phyloP scores from a whole-genome alignment of 352 stramenopile species.

The Globisporangium alternatum region DNA sequence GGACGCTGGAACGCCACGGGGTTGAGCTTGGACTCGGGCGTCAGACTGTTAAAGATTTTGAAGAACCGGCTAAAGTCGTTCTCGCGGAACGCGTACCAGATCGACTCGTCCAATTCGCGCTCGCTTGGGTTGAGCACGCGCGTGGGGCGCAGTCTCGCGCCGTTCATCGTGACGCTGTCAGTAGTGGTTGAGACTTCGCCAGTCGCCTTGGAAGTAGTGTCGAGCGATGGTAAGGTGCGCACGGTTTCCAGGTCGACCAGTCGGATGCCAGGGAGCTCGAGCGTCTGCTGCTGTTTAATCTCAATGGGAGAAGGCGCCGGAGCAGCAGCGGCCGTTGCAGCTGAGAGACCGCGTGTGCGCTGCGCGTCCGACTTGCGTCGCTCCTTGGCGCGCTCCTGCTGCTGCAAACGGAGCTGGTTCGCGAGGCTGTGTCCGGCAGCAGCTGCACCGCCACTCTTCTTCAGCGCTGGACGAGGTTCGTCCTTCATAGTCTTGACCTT shows the following conservation, averaged over 20 bases:
- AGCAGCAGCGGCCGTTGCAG: neutral
- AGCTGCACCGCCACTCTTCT: conserved; percentile 23
- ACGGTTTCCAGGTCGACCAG: conserved; percentile 60
- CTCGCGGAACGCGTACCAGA: conserved; percentile 73
- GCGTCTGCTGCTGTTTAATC: conserved; percentile 61
- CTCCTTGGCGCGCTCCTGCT: conserved; percentile 49
- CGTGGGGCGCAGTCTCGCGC: conserved; percentile 45
- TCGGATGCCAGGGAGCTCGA: conserved; percentile 55
- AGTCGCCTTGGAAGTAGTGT: conserved; percentile 6
- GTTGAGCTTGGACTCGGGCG: conserved; percentile 38
- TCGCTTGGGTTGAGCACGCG: conserved; percentile 79
- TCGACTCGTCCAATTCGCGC: conserved; percentile 70
- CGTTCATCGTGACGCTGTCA: conserved; percentile 47
- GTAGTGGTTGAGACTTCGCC: neutral
- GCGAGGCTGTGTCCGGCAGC: conserved; percentile 11
- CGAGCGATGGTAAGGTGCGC: conserved; percentile 11
- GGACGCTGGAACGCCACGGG: conserved; percentile 64
- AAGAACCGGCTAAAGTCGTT: conserved; percentile 86
- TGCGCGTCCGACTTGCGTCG: conserved; percentile 54
- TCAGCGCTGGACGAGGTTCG: conserved; percentile 29
- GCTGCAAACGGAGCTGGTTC: conserved; percentile 36
- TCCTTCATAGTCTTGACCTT: conserved; percentile 62
- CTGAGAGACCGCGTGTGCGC: conserved; percentile 42
- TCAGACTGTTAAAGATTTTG: conserved; percentile 42
- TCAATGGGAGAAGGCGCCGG: conserved; percentile 21